These are phyloP conservation scores for Elsinoe batatas DNA, from an alignment of 2,329 filamentous ascomycete species.

Conservation along the genomic window DNA sequence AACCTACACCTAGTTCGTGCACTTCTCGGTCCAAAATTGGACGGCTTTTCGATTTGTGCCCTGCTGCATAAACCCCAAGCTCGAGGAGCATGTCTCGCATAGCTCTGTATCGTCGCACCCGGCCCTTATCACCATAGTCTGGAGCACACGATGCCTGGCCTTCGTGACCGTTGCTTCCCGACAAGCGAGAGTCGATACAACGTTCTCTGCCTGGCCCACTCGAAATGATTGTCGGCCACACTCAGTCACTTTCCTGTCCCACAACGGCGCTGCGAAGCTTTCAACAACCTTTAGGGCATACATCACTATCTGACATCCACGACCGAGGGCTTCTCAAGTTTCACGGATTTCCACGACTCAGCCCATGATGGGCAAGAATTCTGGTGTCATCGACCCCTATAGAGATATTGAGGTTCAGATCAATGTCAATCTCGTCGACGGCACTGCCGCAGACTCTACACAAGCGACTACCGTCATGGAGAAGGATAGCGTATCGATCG, in stretches of 20 bases:
- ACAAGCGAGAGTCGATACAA: constrained; percentile 1
- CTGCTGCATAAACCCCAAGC: too few relatives aligned
- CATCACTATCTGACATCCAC: not conserved
- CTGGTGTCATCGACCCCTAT: not conserved
- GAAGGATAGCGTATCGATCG: constrained; percentile 5
- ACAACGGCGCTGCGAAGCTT: not conserved
- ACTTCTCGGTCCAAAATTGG: too few relatives aligned
- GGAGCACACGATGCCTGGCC: too few relatives aligned
- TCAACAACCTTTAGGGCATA: not conserved
- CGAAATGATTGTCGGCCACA: not conserved
- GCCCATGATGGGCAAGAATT: not conserved
- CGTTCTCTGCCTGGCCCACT: not conserved
- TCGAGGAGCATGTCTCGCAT: too few relatives aligned
- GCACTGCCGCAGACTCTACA: not conserved
- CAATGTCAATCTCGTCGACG: not conserved
- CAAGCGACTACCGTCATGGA: not conserved
- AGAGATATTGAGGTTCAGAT: not conserved
- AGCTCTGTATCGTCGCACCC: too few relatives aligned
- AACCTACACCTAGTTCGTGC: not conserved
- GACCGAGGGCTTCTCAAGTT: not conserved
- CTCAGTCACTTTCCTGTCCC: not conserved
- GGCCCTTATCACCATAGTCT: too few relatives aligned
- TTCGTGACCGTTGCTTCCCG: too few relatives aligned
- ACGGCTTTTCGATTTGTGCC: too few relatives aligned
- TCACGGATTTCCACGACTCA: not conserved